These are phyloP conservation scores for Saccharomyces hybrid DNA, from an alignment of 1,139 yeast genomes.

Conservation along the genomic window DNA sequence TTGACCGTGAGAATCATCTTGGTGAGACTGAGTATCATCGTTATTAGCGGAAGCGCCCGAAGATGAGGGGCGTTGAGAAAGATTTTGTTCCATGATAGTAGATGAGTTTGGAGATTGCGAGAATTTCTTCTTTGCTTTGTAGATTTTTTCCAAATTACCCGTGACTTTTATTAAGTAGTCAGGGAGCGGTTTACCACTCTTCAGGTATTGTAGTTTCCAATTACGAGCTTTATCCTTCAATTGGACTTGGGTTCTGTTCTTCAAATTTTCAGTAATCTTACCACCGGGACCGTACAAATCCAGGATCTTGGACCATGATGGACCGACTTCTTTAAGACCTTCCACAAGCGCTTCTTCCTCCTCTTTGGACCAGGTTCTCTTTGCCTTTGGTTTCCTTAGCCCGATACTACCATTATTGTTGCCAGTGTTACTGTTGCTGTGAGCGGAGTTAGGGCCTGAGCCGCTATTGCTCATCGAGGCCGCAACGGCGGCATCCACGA, in stretches of 20 bases:
- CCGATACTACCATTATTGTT: conserved; percentile 1
- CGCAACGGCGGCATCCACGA: conserved; percentile 21
- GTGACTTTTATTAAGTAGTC: conserved; percentile 73
- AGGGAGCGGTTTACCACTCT: conserved; percentile 66
- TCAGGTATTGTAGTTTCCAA: conserved; percentile 80
- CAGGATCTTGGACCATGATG: conserved; percentile 85
- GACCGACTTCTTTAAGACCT: conserved; percentile 76
- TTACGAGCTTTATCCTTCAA: conserved; percentile 92
- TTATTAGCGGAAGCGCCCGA: neutral
- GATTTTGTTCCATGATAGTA: neutral
- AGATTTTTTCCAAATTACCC: conserved; percentile 66
- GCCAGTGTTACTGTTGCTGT: neutral
- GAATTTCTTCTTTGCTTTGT: conserved; percentile 30
- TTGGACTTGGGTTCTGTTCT: conserved; percentile 83
- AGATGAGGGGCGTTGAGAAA: neutral
- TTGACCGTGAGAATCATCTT: neutral
- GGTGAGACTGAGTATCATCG: neutral
- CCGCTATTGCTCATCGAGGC: conserved; percentile 9
- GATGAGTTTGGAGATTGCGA: conserved; percentile 4
- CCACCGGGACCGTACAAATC: conserved; percentile 94
- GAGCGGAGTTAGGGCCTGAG: neutral
- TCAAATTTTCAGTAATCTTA: conserved; percentile 67
- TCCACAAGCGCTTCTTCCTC: conserved; percentile 81
- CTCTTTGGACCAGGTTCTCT: conserved; percentile 71
- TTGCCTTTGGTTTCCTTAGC: conserved; percentile 24